These are phyloP conservation scores for Vigna nakashimae DNA, from an alignment of 306 rosid genomes.

Conservation along the genomic window DNA sequence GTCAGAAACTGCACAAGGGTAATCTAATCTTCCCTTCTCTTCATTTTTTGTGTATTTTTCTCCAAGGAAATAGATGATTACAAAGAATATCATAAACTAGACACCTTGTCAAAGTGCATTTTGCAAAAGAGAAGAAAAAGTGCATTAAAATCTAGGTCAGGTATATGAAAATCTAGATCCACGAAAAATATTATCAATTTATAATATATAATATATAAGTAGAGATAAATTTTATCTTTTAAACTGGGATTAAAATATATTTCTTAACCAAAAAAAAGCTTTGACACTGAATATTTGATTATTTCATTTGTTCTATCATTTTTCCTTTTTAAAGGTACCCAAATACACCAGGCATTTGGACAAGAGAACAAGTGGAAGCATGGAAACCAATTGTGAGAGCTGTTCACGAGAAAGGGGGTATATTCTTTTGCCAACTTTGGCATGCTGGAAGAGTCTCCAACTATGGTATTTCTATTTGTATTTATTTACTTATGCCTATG, in stretches of 20 bases:
- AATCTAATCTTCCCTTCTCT: neutral
- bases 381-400: slow-evolving; percentile 66
- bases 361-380: slow-evolving; percentile 52
- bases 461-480: slow-evolving; percentile 9
- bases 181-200: too few relatives aligned
- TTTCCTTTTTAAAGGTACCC: slow-evolving; percentile 44
- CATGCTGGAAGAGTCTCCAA: slow-evolving; percentile 63
- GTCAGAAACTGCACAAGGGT: slow-evolving; percentile 65
- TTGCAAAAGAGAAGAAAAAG: too few relatives aligned
- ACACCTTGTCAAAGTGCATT: too few relatives aligned
- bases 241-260: too few relatives aligned
- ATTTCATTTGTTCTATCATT: neutral
- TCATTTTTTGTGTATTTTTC: neutral
- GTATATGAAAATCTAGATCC: too few relatives aligned
- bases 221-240: too few relatives aligned
- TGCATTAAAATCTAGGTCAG: too few relatives aligned
- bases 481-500: neutral
- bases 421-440: slow-evolving; percentile 68
- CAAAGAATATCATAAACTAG: too few relatives aligned
- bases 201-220: too few relatives aligned
- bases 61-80: too few relatives aligned
- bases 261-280: too few relatives aligned
- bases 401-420: slow-evolving; percentile 61
- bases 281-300: neutral
- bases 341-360: slow-evolving; percentile 64